Conservation (phyloP, 352 stramenopile genomes). For the Phytophthora citricola region DNA sequence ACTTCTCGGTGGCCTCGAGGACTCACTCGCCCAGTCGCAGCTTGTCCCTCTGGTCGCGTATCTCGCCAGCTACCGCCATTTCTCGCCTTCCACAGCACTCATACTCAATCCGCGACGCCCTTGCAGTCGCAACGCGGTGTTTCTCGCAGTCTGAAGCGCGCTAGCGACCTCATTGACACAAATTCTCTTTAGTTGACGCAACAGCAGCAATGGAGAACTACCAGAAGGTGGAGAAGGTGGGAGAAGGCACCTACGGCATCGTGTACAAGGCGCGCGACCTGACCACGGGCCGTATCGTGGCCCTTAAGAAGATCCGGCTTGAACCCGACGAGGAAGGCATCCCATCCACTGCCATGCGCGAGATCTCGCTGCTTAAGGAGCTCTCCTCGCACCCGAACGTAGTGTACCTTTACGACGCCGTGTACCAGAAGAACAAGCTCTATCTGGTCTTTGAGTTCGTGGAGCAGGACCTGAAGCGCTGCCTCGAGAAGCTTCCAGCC, state of each 20-base stretch:
- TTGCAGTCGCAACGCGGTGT: slow-evolving; percentile 5
- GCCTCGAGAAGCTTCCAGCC: slow-evolving; percentile 92
- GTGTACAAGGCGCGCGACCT: slow-evolving; percentile 97
- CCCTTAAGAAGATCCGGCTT: slow-evolving; percentile 94
- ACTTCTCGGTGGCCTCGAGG: slow-evolving; percentile 31
- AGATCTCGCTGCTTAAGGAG: slow-evolving; percentile 97
- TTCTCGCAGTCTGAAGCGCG: not conserved
- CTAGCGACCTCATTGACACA: slow-evolving; percentile 1
- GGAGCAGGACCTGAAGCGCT: slow-evolving; percentile 90
- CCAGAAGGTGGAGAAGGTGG: slow-evolving; percentile 88
- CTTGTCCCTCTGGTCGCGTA: not conserved
- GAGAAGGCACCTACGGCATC: slow-evolving; percentile 96
- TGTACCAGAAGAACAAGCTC: slow-evolving; percentile 89
- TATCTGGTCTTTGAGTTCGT: slow-evolving; percentile 91
- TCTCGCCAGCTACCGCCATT: not conserved
- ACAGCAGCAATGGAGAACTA: slow-evolving; percentile 77
- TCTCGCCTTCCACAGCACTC: not conserved
- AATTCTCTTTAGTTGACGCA: not conserved
- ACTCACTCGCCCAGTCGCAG: slow-evolving; percentile 14
- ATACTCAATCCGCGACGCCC: not conserved
- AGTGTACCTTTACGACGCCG: slow-evolving; percentile 86
- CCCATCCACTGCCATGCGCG: slow-evolving; percentile 96
- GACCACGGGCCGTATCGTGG: slow-evolving; percentile 91
- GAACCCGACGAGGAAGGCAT: slow-evolving; percentile 97
- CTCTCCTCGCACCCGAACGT: slow-evolving; percentile 95